Conservation (phyloP, 768 basidiomycete genomes). For the Mycena pura region DNA sequence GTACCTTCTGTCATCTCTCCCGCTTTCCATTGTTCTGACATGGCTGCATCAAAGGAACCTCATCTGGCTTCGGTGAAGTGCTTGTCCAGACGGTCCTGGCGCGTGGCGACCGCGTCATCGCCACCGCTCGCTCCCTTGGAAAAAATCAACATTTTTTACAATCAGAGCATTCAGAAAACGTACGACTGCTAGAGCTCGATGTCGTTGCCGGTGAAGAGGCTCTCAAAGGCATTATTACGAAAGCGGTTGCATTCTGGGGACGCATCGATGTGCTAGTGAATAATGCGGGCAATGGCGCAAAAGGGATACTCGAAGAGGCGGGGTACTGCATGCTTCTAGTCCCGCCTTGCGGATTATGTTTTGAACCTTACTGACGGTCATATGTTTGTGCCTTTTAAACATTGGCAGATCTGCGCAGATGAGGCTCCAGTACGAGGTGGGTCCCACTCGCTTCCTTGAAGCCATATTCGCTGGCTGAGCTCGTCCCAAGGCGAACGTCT, state of each 20-base stretch:
- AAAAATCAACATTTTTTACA: too few relatives aligned
- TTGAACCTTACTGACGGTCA: too few relatives aligned
- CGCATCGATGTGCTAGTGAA: slow-evolving; percentile 51
- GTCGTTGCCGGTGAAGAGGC: slow-evolving; percentile 36
- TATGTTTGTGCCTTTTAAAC: neutral
- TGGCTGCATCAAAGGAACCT: slow-evolving; percentile 35
- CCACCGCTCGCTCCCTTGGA: slow-evolving; percentile 45
- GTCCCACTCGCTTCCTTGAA: neutral
- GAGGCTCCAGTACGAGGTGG: slow-evolving; percentile 17
- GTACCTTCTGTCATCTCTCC: neutral
- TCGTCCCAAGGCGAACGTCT: slow-evolving; percentile 43
- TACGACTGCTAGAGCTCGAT: slow-evolving; percentile 43
- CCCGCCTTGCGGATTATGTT: too few relatives aligned
- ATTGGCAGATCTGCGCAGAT: slow-evolving; percentile 15
- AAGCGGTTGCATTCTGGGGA: slow-evolving; percentile 44
- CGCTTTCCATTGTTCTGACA: too few relatives aligned
- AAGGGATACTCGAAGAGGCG: slow-evolving; percentile 44
- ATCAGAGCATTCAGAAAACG: slow-evolving; percentile 26
- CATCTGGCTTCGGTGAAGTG: slow-evolving; percentile 49
- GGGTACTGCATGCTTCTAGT: too few relatives aligned
- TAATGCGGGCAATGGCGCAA: slow-evolving; percentile 49
- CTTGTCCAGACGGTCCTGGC: slow-evolving; percentile 44
- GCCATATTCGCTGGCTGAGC: neutral
- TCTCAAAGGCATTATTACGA: slow-evolving; percentile 38
- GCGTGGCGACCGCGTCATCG: slow-evolving; percentile 53